These are phyloP conservation scores for Colletotrichum horii DNA, from an alignment of 2,329 filamentous ascomycete genomes.

Conservation along the genomic window DNA sequence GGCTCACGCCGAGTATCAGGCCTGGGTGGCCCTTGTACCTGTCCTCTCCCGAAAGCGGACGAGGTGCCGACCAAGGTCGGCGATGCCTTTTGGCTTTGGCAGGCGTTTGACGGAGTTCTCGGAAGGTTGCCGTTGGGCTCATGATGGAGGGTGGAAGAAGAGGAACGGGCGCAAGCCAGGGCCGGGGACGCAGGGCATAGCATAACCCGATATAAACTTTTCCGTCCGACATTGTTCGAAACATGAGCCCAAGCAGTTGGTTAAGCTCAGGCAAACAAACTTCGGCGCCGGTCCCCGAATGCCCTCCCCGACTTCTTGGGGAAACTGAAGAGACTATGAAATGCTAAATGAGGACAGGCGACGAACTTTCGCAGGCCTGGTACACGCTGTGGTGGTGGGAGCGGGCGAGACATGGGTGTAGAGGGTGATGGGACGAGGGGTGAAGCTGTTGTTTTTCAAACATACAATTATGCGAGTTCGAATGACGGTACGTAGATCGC, in stretches of 20 bases:
- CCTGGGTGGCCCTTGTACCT: background rate
- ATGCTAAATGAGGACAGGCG: background rate
- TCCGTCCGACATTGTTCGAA: constrained; percentile 20
- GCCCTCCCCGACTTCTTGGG: background rate
- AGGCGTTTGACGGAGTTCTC: constrained; percentile 18
- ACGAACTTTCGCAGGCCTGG: constrained; percentile 14
- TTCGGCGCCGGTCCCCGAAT: constrained; percentile 14
- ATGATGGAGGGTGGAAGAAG: constrained; percentile 1
- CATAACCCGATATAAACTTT: constrained; percentile 16
- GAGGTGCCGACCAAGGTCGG: constrained; percentile 5
- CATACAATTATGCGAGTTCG: constrained; percentile 13
- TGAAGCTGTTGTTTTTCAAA: background rate
- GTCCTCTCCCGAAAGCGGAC: background rate
- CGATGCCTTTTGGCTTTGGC: constrained; percentile 13
- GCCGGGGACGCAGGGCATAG: constrained; percentile 11
- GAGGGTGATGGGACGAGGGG: constrained; percentile 2
- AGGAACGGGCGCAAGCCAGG: constrained; percentile 17
- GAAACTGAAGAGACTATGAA: background rate
- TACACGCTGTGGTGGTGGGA: background rate
- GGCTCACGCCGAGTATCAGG: constrained; percentile 11
- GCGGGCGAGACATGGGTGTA: background rate
- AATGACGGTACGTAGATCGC: background rate
- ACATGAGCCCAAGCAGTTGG: constrained; percentile 17
- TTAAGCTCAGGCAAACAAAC: constrained; percentile 12
- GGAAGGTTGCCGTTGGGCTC: constrained; percentile 15